Evolutionary conservation across 306 rosid genomes (phyloP).

Genomic region (Sechiopsis laciniata): DNA sequence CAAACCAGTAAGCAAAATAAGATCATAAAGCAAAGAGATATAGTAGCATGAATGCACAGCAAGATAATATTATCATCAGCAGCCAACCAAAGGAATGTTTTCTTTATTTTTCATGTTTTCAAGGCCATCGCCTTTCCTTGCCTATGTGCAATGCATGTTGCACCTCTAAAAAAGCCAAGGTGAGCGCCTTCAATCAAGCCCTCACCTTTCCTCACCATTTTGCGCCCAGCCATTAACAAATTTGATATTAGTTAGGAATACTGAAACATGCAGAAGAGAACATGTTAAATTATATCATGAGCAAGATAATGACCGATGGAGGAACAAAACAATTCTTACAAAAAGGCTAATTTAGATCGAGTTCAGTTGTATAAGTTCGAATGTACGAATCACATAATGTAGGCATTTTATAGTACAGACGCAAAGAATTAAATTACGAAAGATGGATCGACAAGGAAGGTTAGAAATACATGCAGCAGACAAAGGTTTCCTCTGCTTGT

Average conservation of each 20-base stretch:
- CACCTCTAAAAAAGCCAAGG: no score
- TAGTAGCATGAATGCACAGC: not conserved
- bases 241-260: not conserved
- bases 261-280: conserved; percentile 4
- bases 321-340: no score
- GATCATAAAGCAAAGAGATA: not conserved
- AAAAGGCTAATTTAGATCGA: no score
- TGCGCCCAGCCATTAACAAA: not conserved
- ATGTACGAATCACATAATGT: not conserved
- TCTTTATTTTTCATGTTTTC: not conserved
- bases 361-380: no score
- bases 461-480: conserved; percentile 37
- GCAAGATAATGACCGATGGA: no score
- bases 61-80: not conserved
- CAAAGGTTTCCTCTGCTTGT: conserved; percentile 17
- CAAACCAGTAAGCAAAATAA: conserved; percentile 12
- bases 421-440: conserved; percentile 14
- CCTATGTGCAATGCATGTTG: no score
- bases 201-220: no score
- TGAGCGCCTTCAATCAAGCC: no score
- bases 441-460: conserved; percentile 20
- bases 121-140: no score
- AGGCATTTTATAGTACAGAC: conserved; percentile 24
- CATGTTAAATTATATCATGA: not conserved
- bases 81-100: conserved; percentile 8